These are phyloP conservation scores for Recurvomyces mirabilis DNA, from an alignment of 495 filamentous ascomycete species.

Conservation along the genomic window DNA sequence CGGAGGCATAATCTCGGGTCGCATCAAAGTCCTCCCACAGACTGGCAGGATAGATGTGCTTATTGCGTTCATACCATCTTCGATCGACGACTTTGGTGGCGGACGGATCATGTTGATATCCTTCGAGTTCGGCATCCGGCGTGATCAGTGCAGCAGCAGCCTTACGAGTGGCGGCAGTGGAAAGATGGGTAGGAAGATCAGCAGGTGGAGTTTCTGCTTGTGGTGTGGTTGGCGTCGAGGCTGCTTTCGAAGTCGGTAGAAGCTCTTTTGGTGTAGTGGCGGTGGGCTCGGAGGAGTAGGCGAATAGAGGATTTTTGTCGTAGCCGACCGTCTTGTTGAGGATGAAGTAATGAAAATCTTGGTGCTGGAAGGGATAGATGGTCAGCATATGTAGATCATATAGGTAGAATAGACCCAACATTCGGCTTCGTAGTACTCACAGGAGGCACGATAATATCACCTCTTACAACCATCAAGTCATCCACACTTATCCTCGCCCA, in stretches of 20 bases:
- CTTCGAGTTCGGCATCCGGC: conserved; percentile 50
- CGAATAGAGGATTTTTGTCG: conserved; percentile 56
- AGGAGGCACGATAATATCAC: conserved; percentile 88
- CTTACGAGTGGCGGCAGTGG: conserved; percentile 31
- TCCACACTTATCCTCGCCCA: conserved; percentile 95
- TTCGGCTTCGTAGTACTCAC: conserved; percentile 41
- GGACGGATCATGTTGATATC: conserved; percentile 63
- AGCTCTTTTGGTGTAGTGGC: conserved; percentile 19
- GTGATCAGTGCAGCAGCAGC: conserved; percentile 4
- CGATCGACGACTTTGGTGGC: conserved; percentile 93
- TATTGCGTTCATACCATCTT: conserved; percentile 92
- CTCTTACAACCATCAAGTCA: conserved; percentile 87
- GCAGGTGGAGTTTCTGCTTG: conserved; percentile 9
- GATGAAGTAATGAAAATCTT: conserved; percentile 93
- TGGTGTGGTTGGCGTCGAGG: not conserved
- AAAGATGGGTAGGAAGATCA: conserved; percentile 37
- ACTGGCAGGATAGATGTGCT: conserved; percentile 94
- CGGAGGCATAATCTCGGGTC: conserved; percentile 68
- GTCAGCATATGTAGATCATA: not conserved
- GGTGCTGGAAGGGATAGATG: conserved; percentile 50
- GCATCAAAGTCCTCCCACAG: conserved; percentile 94
- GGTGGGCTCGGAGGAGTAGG: conserved; percentile 49
- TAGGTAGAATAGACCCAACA: not conserved
- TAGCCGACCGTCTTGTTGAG: conserved; percentile 73
- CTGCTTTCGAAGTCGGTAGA: not conserved